These are phyloP conservation scores for Xylariaceae sp. DNA, from an alignment of 2,329 filamentous ascomycete species.

Conservation along the genomic window DNA sequence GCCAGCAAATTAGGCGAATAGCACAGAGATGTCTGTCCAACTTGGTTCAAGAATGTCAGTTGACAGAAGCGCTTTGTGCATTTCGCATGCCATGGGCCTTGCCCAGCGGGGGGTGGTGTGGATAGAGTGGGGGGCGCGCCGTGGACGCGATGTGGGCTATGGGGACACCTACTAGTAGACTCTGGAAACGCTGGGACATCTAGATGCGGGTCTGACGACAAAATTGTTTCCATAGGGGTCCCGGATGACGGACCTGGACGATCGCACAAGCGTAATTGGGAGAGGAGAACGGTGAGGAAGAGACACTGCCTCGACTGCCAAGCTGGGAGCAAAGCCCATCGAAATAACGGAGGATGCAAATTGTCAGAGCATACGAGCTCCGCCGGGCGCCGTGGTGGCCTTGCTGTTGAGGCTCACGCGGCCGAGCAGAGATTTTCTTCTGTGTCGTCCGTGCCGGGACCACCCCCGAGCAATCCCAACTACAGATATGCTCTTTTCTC, in stretches of 20 bases:
- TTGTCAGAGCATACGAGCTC: conserved; percentile 18
- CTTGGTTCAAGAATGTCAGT: too few relatives aligned
- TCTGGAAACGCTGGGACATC: conserved; percentile 7
- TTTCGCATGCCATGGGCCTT: too few relatives aligned
- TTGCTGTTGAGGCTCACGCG: conserved; percentile 17
- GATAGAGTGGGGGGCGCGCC: neutral
- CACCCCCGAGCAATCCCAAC: too few relatives aligned
- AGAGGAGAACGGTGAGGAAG: neutral
- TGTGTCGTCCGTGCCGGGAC: neutral
- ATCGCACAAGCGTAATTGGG: conserved; percentile 3
- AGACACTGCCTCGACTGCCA: too few relatives aligned
- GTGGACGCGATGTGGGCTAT: conserved; percentile 7
- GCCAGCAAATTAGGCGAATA: neutral
- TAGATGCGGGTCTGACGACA: too few relatives aligned
- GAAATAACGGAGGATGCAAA: conserved; percentile 1
- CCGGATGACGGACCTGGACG: neutral
- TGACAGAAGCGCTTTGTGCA: too few relatives aligned
- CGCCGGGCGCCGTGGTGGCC: conserved; percentile 3
- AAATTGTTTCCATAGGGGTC: conserved; percentile 7
- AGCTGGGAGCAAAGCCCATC: too few relatives aligned
- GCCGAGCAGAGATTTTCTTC: conserved; percentile 13
- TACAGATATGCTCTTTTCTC: too few relatives aligned
- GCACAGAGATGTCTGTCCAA: neutral
- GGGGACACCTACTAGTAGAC: conserved; percentile 18
- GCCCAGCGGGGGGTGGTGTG: too few relatives aligned